Conservation (phyloP, 2,329 filamentous ascomycete species). For the Myriosclerotinia duriaeana region DNA sequence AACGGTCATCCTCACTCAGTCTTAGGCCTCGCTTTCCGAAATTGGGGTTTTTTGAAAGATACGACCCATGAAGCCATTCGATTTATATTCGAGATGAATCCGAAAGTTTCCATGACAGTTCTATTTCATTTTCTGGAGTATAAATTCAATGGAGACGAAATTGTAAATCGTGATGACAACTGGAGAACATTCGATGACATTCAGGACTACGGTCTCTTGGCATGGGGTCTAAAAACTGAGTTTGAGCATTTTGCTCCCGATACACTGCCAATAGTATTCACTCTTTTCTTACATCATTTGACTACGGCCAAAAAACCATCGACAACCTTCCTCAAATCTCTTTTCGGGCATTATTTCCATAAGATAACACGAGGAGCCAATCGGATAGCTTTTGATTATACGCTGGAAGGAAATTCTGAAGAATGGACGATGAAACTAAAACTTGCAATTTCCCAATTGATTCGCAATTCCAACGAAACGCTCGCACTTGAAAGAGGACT, state of each 20-base stretch:
- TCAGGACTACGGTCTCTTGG: background rate
- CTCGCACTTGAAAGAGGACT: too few relatives aligned
- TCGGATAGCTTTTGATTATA: too few relatives aligned
- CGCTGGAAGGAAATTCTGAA: background rate
- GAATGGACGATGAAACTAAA: background rate
- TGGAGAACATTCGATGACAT: background rate
- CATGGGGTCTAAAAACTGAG: background rate
- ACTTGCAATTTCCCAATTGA: background rate
- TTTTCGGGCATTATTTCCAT: background rate
- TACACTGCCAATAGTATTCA: background rate
- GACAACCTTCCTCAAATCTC: background rate
- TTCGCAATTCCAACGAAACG: background rate
- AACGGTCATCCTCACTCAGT: background rate
- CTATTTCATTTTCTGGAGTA: background rate
- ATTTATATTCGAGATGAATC: background rate
- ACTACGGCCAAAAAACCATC: fast-evolving
- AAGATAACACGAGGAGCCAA: background rate
- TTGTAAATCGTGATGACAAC: too few relatives aligned
- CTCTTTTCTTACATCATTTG: background rate
- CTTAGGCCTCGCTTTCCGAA: background rate
- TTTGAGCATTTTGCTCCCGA: background rate
- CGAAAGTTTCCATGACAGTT: background rate
- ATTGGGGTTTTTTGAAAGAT: too few relatives aligned
- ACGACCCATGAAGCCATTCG: too few relatives aligned
- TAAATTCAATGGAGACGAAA: too few relatives aligned